Percentiles rank a stretch among this genome's conserved stretches.
Conservation (phyloP, 345 rosid species). For the Eucalyptus marginata region DNA sequence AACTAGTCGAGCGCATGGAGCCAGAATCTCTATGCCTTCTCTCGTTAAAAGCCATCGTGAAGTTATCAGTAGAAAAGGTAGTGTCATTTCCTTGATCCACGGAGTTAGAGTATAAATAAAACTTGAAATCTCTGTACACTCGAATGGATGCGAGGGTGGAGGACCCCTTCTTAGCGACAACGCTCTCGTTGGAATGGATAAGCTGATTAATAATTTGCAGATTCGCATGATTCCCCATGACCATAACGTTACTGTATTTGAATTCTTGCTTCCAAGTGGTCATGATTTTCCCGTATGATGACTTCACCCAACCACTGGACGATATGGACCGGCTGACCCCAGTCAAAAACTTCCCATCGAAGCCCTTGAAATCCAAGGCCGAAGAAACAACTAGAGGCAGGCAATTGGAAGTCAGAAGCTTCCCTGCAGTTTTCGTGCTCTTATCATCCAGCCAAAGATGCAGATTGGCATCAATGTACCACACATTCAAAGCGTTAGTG, state of each 20-base stretch:
- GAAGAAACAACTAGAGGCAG: slow-evolving; percentile 24
- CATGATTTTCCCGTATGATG: slow-evolving; percentile 49
- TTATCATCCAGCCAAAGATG: slow-evolving; percentile 70
- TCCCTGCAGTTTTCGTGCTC: slow-evolving; percentile 34
- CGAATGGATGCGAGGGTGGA: not conserved
- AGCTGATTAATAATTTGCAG: slow-evolving; percentile 55
- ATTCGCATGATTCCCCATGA: slow-evolving; percentile 30
- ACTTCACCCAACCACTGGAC: slow-evolving; percentile 50
- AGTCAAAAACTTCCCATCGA: slow-evolving; percentile 49
- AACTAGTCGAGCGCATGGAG: not conserved
- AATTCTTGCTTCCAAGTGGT: slow-evolving; percentile 38
- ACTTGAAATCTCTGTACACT: slow-evolving; percentile 41
- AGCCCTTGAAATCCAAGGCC: slow-evolving; percentile 26
- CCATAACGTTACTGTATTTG: slow-evolving; percentile 41
- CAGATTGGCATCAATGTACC: slow-evolving; percentile 81
- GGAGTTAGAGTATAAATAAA: slow-evolving; percentile 18
- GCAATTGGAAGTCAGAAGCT: slow-evolving; percentile 25
- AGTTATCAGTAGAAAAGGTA: slow-evolving; percentile 6
- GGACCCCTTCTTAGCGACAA: slow-evolving; percentile 14
- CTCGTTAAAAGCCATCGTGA: slow-evolving; percentile 50
- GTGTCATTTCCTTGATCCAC: slow-evolving; percentile 30
- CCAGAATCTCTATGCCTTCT: slow-evolving; percentile 12
- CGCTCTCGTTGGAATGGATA: slow-evolving; percentile 33
- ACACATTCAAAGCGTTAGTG: slow-evolving; percentile 69
- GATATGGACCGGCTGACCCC: slow-evolving; percentile 40